Conservation (phyloP, 2,329 filamentous ascomycete species). For the Neophaeococcomyces mojaviensis region DNA sequence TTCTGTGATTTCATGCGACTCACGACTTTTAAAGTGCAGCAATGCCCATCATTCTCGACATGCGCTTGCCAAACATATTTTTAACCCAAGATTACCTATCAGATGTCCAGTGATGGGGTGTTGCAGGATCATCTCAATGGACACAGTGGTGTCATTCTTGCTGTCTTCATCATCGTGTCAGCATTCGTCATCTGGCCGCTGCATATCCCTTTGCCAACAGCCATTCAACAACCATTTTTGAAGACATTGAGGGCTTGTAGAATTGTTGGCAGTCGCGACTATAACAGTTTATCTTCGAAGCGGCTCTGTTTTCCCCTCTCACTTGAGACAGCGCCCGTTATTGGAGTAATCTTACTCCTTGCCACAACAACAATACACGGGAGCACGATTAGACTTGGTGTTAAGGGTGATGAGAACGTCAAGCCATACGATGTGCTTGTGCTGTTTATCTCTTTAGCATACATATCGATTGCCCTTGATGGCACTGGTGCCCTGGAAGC, state of each 20-base stretch:
- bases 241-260: conserved; percentile 4
- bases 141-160: conserved; percentile 21
- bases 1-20: too few relatives aligned
- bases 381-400: conserved; percentile 21
- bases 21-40: too few relatives aligned
- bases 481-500: conserved; percentile 22
- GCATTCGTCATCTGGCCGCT: conserved; percentile 20
- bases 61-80: neutral
- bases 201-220: conserved; percentile 14
- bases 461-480: conserved; percentile 23
- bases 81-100: neutral
- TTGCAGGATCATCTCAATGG: conserved; percentile 20
- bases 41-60: too few relatives aligned
- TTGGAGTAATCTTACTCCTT: conserved; percentile 20
- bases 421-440: conserved; percentile 24
- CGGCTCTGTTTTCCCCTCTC: conserved; percentile 17
- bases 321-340: conserved; percentile 20
- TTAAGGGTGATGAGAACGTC: conserved; percentile 20
- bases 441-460: conserved; percentile 23
- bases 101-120: conserved; percentile 9
- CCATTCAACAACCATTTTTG: conserved; percentile 12
- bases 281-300: conserved; percentile 7
- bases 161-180: conserved; percentile 22
- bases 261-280: conserved; percentile 13
- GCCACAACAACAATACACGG: conserved; percentile 23